phyloP scores from a whole-genome alignment of 75 land plant species.

The Sequoiadendron giganteum region DNA sequence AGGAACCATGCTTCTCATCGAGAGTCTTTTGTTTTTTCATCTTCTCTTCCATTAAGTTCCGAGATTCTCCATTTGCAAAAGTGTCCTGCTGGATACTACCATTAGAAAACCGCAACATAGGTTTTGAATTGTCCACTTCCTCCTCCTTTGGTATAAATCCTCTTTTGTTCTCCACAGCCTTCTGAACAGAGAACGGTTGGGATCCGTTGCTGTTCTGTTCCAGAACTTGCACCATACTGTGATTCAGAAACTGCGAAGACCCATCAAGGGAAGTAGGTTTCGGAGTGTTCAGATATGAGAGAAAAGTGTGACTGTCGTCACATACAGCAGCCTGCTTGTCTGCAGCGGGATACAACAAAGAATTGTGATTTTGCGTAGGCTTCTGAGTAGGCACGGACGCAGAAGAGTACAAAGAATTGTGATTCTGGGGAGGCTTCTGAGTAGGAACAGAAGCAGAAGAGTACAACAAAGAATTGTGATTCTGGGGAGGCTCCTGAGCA shows the following conservation, averaged over 20 bases:
- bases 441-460: not conserved
- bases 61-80: not conserved
- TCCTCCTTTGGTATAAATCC: not conserved
- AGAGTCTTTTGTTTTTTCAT: not conserved
- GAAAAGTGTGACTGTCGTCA: not conserved
- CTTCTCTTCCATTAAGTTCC: not conserved
- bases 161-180: not conserved
- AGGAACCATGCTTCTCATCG: not conserved
- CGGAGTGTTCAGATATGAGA: not conserved
- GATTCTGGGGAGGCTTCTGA: not conserved
- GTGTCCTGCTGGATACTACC: not conserved
- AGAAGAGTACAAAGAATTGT: not conserved
- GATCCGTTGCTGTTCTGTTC: not conserved
- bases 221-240: not conserved
- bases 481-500: not conserved
- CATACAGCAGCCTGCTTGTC: not conserved
- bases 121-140: slow-evolving; percentile 4
- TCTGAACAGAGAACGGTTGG: not conserved
- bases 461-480: not conserved
- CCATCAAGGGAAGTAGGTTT: not conserved
- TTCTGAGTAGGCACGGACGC: not conserved
- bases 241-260: not conserved
- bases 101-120: not conserved
- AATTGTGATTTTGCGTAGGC: not conserved
- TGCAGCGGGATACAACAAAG: not conserved